phyloP scores from a whole-genome alignment of 192 early-diverging fungal genomes.

The Gaertneriomyces semiglobifer region DNA sequence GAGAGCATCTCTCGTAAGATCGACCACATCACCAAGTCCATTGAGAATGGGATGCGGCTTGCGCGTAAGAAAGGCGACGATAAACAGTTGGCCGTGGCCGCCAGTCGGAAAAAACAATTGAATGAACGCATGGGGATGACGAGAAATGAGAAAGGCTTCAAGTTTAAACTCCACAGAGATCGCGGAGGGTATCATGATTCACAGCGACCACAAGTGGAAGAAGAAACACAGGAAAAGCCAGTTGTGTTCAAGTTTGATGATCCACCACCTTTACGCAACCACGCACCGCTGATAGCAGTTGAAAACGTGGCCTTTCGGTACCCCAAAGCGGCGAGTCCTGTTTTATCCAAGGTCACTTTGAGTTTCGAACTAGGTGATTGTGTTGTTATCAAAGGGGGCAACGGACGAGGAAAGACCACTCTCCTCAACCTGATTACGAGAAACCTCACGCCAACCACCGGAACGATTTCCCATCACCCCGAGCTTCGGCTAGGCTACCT shows the following conservation, averaged over 20 bases:
- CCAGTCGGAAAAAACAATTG: constrained; percentile 41
- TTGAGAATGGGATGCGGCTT: constrained; percentile 69
- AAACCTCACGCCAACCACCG: constrained; percentile 55
- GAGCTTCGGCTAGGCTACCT: constrained; percentile 74
- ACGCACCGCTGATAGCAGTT: constrained; percentile 64
- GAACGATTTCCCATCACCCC: constrained; percentile 61
- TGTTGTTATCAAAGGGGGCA: constrained; percentile 77
- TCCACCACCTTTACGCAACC: constrained; percentile 63
- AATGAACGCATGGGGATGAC: constrained; percentile 44
- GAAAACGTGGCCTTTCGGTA: constrained; percentile 55
- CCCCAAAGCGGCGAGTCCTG: constrained; percentile 16
- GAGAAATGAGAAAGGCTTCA: constrained; percentile 46
- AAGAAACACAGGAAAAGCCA: constrained; percentile 43
- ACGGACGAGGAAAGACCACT: constrained; percentile 70
- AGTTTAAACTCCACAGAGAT: constrained; percentile 47
- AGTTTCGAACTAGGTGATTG: constrained; percentile 64
- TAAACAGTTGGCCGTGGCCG: constrained; percentile 71
- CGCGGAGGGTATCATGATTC: constrained; percentile 29
- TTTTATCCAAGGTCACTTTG: constrained; percentile 67
- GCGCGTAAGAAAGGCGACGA: constrained; percentile 76
- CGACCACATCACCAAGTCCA: constrained; percentile 72
- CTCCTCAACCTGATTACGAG: constrained; percentile 73
- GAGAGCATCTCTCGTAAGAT: constrained; percentile 12
- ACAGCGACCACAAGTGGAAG: constrained; percentile 19
- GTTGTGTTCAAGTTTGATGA: constrained; percentile 65